Evolutionary conservation across 768 basidiomycete species (phyloP).

Genomic region (Rhodotorula babjevae): DNA sequence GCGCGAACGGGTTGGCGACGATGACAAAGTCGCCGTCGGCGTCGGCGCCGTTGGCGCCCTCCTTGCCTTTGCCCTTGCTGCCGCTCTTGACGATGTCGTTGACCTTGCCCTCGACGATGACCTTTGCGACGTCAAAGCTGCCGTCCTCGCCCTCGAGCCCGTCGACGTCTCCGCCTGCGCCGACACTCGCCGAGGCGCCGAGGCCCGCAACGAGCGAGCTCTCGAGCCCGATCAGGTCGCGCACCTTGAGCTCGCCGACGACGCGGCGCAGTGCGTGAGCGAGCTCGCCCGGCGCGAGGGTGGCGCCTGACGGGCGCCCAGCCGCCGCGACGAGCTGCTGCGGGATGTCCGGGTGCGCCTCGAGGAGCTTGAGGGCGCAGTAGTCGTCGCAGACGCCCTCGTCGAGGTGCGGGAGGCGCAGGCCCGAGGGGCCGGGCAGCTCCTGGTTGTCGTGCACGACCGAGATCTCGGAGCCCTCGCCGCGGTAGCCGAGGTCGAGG

Average conservation of each 20-base stretch:
- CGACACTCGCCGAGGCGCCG: conserved; percentile 38
- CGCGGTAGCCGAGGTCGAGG: conserved; percentile 66
- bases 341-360: conserved; percentile 59
- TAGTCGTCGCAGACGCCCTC: conserved; percentile 67
- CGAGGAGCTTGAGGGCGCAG: conserved; percentile 65
- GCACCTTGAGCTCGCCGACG: conserved; percentile 37
- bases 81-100: conserved; percentile 66
- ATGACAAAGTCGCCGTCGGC: conserved; percentile 67
- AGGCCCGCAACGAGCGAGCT: conserved; percentile 49
- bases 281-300: conserved; percentile 62
- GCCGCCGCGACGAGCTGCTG: conserved; percentile 57
- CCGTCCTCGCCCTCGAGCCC: conserved; percentile 63
- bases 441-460: conserved; percentile 71
- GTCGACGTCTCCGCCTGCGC: conserved; percentile 13
- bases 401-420: conserved; percentile 59
- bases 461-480: conserved; percentile 66
- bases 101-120: conserved; percentile 84
- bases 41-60: conserved; percentile 52
- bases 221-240: conserved; percentile 34
- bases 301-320: conserved; percentile 52
- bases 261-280: conserved; percentile 55
- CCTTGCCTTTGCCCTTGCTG: conserved; percentile 36
- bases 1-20: conserved; percentile 66
- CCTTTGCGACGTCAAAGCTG: conserved; percentile 81
- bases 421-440: conserved; percentile 53